phyloP scores from a whole-genome alignment of 108 stramenopile genomes.

The Fistulifera solaris region DNA sequence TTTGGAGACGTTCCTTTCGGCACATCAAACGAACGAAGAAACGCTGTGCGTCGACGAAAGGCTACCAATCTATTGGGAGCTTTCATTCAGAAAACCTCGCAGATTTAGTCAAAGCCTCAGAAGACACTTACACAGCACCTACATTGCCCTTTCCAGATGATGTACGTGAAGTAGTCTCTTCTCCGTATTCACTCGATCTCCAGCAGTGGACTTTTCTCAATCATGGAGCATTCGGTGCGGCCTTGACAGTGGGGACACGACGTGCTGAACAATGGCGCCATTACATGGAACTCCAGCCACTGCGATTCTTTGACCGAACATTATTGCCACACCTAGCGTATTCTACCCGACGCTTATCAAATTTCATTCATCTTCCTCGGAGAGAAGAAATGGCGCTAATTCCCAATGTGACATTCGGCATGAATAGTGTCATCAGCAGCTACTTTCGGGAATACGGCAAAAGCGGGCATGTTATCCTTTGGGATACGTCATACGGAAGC shows the following conservation, averaged over 20 bases:
- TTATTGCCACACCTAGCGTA: conserved; percentile 59
- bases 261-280: conserved; percentile 55
- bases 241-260: conserved; percentile 35
- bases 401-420: conserved; percentile 45
- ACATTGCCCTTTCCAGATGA: conserved; percentile 33
- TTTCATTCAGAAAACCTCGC: conserved; percentile 67
- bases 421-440: conserved; percentile 56
- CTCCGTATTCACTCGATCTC: conserved; percentile 43
- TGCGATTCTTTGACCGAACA: conserved; percentile 65
- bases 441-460: conserved; percentile 25
- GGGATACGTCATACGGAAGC: conserved; percentile 64
- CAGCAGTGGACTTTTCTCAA: conserved; percentile 37
- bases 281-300: conserved; percentile 55
- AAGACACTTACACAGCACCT: conserved; percentile 33
- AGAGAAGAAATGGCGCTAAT: conserved; percentile 15
- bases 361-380: conserved; percentile 28
- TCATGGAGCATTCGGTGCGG: conserved; percentile 54
- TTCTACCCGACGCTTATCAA: conserved; percentile 35
- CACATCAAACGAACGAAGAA: too few relatives aligned
- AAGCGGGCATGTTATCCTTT: conserved; percentile 36
- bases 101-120: conserved; percentile 29
- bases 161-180: not conserved
- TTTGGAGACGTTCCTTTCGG: too few relatives aligned
- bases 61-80: conserved; percentile 58
- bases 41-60: conserved; percentile 14